A percentile compares a stretch with the other conserved stretches of the same genome.
phyloP scores from a whole-genome alignment of 208 protist genomes.

The Giardia muris region DNA sequence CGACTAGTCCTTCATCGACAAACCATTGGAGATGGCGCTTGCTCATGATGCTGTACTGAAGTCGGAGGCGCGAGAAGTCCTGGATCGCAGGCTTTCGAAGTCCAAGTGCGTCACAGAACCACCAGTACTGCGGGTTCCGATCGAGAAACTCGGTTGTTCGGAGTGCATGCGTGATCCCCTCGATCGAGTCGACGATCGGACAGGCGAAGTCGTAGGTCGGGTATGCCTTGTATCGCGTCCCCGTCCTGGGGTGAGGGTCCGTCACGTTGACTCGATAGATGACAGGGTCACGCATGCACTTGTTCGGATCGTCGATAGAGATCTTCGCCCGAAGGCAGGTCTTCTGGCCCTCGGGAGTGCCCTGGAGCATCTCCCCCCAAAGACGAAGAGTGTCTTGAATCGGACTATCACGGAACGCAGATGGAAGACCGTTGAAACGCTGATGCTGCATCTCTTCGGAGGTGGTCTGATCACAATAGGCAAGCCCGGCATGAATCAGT shows the following conservation, averaged over 20 bases:
- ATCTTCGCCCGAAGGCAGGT: slow-evolving; percentile 87
- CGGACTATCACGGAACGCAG: slow-evolving; percentile 57
- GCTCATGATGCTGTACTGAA: slow-evolving; percentile 86
- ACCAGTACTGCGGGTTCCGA: slow-evolving; percentile 44
- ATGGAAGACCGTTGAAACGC: slow-evolving; percentile 66
- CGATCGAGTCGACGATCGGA: slow-evolving; percentile 86
- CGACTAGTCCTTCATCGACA: slow-evolving; percentile 74
- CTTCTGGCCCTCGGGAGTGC: slow-evolving; percentile 57
- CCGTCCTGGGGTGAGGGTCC: slow-evolving; percentile 66
- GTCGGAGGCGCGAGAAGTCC: slow-evolving; percentile 90
- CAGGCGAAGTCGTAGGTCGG: slow-evolving; percentile 96
- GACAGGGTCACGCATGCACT: slow-evolving; percentile 80
- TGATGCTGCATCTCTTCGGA: slow-evolving; percentile 62
- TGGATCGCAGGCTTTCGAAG: slow-evolving; percentile 51
- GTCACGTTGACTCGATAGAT: slow-evolving; percentile 76
- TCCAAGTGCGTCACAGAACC: slow-evolving; percentile 27
- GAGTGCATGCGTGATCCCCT: slow-evolving; percentile 92
- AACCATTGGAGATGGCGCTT: slow-evolving; percentile 92
- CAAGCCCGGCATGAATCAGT: slow-evolving; percentile 63
- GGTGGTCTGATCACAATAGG: slow-evolving; percentile 86
- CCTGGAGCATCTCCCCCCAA: slow-evolving; percentile 77
- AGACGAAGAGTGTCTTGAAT: slow-evolving; percentile 78
- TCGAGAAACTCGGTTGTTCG: slow-evolving; percentile 60
- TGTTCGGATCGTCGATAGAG: slow-evolving; percentile 72
- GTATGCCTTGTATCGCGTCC: slow-evolving; percentile 67